Base-by-base conservation (phyloP, 2,329 filamentous ascomycete genomes). In the Thielaviopsis punctulata region DNA sequence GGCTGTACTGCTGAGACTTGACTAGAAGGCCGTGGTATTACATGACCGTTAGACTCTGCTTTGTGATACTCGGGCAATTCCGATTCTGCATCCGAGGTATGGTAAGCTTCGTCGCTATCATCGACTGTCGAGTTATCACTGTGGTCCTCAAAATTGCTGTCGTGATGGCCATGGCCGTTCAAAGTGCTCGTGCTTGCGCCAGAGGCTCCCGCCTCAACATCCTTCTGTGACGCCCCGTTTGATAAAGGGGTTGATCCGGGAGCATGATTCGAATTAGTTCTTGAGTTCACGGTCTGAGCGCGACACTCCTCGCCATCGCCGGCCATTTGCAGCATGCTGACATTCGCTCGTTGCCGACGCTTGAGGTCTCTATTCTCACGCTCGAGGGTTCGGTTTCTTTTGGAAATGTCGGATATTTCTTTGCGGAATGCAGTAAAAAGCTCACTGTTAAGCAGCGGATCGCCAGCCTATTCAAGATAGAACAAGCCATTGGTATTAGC, bases 361-460 rank as follows among this genome's bases (percentile, higher is more conserved):
- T 87, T 94, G 49, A 95, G 76, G 18, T 79, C 83, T 60, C 92
- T 83, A 61, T 98, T 96, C 63, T 98, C 92, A 68, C 95, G 95
- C 66, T 98, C 92, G 51, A 98, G 73, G 23, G 88, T 82, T 68
- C 95, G 95, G 5, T 90, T 95, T 71, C 96, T 96, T 71, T 95
- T 95, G 1, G 89, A 95, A 89, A 96, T 96, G 63, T 96, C 92
- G 68, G 96, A 92, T 89, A 96, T 96, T 68, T 96, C 92, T 69
- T 95, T 95, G 52, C 90, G 80, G 68, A 96, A 96, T 1, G 92
- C 95, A 59, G 95, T 72, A 67, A 96, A 96, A 51, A 96, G 73
- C 64, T 96, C 92, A 70, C 87, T 95, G 65, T 95, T 96, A 69
- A 95, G 96, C 49, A 96, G 76, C 36, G 90, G 96, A 68, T 96